Evolutionary conservation across 805 yeast genomes (phyloP).

Genomic region (Teunomyces lycoperdinae): DNA sequence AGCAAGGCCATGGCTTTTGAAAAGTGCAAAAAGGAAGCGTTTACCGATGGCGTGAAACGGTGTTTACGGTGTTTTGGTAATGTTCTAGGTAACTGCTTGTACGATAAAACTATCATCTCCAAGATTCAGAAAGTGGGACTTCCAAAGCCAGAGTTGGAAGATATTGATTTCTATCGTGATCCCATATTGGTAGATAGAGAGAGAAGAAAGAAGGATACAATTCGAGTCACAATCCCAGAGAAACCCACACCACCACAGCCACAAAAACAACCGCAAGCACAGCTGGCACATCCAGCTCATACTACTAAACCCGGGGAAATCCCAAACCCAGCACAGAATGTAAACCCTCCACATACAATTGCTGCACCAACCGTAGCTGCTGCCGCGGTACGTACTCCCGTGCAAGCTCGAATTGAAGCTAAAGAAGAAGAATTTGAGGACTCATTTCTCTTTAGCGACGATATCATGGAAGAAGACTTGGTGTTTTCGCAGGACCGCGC

Average conservation of each 20-base stretch:
- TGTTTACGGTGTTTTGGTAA: constrained; percentile 79
- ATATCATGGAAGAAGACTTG: constrained; percentile 23
- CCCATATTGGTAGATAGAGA: constrained; percentile 32
- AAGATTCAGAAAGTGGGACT: constrained; percentile 44
- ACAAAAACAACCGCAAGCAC: constrained; percentile 2
- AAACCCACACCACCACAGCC: neutral
- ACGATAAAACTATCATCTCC: constrained; percentile 64
- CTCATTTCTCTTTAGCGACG: constrained; percentile 40
- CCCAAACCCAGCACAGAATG: neutral
- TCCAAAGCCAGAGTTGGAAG: constrained; percentile 27
- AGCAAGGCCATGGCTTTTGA: constrained; percentile 71
- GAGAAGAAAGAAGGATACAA: constrained; percentile 11
- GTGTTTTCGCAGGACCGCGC: constrained; percentile 1
- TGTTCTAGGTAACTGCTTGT: constrained; percentile 79
- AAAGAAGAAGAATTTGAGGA: constrained; percentile 37
- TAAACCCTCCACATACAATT: neutral
- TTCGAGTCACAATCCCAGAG: constrained; percentile 10
- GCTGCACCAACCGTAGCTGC: neutral
- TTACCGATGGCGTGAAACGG: constrained; percentile 79
- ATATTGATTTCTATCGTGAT: constrained; percentile 35
- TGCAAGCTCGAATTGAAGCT: neutral
- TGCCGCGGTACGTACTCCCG: neutral
- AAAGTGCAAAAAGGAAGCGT: constrained; percentile 80
- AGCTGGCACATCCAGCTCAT: neutral
- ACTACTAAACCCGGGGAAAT: neutral